Conservation (phyloP, 225 moss, liverwort and hornwort species). For the Physcomitrium patens region DNA sequence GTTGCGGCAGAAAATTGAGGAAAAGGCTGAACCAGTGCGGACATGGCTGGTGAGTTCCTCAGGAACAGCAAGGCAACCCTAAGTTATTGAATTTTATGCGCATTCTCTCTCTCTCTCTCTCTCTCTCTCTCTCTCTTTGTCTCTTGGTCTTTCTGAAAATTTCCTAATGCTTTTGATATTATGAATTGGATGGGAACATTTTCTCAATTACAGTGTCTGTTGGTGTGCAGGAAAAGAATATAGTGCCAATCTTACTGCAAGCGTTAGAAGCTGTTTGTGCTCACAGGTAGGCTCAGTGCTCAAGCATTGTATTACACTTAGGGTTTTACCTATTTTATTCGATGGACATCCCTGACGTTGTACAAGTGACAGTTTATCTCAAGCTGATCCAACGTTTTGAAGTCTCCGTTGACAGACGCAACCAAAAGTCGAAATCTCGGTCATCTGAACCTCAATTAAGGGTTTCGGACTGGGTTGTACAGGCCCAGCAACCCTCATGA, state of each 20-base stretch:
- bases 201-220: background rate
- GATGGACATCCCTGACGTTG: background rate
- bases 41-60: conserved; percentile 38
- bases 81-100: background rate
- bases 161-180: background rate
- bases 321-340: background rate
- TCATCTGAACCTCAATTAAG: background rate
- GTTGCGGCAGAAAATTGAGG: conserved; percentile 47
- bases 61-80: background rate
- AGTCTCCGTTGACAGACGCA: background rate
- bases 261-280: conserved; percentile 48
- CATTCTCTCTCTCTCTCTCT: background rate
- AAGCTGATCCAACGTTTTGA: conserved; percentile 9
- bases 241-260: conserved; percentile 57
- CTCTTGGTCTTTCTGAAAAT: background rate
- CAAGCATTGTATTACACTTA: background rate
- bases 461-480: background rate
- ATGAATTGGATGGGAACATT: background rate
- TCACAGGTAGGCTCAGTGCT: conserved; percentile 27
- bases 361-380: conserved; percentile 8
- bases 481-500: conserved; percentile 64
- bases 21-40: conserved; percentile 42
- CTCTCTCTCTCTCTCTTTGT: no score
- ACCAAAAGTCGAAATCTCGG: background rate
- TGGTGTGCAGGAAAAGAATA: conserved; percentile 41